These are phyloP conservation scores for Penicillium corylophilum DNA, from an alignment of 2,329 filamentous ascomycete species.

Conservation along the genomic window DNA sequence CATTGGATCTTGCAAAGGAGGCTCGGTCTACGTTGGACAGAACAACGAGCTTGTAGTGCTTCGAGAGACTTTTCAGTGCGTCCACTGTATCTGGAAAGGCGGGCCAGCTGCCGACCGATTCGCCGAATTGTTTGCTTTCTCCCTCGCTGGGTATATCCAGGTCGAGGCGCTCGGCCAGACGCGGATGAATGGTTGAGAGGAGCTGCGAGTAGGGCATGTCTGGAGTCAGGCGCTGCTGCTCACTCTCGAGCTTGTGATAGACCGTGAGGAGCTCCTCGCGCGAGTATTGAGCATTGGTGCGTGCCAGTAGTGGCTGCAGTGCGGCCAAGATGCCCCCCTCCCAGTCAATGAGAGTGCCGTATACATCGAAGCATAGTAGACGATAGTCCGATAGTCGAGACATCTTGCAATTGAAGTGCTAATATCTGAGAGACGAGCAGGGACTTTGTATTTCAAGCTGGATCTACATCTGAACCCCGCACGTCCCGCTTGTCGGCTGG, in stretches of 20 bases:
- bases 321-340: slow-evolving; percentile 62
- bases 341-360: slow-evolving; percentile 79
- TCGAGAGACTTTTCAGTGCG: slow-evolving; percentile 50
- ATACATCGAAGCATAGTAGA: slow-evolving; percentile 72
- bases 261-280: slow-evolving; percentile 22
- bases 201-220: slow-evolving; percentile 60
- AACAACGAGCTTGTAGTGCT: slow-evolving; percentile 56
- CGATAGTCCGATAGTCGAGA: slow-evolving; percentile 40
- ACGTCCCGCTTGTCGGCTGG: not conserved
- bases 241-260: slow-evolving; percentile 38
- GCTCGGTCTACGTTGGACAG: slow-evolving; percentile 58
- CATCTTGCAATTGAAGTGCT: slow-evolving; percentile 16
- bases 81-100: slow-evolving; percentile 58
- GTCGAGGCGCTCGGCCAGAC: slow-evolving; percentile 31
- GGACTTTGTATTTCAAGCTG: not conserved
- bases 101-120: slow-evolving; percentile 53
- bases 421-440: not conserved
- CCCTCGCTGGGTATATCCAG: slow-evolving; percentile 18
- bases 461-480: not conserved
- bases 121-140: slow-evolving; percentile 50
- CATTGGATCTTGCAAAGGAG: slow-evolving; percentile 50
- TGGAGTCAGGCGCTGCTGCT: slow-evolving; percentile 56
- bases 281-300: slow-evolving; percentile 40
- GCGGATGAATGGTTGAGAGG: slow-evolving; percentile 49
- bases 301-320: slow-evolving; percentile 47